phyloP scores from a whole-genome alignment of 768 basidiomycete genomes.

The Boletellus ananas region DNA sequence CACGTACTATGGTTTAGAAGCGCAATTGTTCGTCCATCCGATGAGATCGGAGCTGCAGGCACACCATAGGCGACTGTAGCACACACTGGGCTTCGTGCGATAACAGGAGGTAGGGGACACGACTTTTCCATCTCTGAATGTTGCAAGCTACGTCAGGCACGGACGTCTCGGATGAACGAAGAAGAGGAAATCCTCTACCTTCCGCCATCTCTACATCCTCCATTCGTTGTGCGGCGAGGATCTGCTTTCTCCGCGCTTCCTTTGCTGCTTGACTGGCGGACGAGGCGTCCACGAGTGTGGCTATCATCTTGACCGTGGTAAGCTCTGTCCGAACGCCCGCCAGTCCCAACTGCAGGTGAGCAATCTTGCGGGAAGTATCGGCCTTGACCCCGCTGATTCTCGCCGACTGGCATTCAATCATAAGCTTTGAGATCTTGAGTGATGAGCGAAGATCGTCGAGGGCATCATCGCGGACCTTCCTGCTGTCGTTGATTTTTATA shows the following conservation, averaged over 20 bases:
- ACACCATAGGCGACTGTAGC: neutral
- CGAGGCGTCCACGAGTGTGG: neutral
- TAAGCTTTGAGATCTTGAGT: neutral
- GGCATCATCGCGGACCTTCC: constrained; percentile 3
- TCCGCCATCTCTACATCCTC: neutral
- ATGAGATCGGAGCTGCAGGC: neutral
- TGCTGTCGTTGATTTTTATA: neutral
- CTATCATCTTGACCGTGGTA: constrained; percentile 2
- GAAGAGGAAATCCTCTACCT: constrained; percentile 1
- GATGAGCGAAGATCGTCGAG: constrained; percentile 6
- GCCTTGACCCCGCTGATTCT: constrained; percentile 12
- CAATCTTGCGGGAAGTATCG: constrained; percentile 15
- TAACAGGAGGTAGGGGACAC: neutral
- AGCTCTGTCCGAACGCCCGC: constrained; percentile 8
- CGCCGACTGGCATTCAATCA: constrained; percentile 15
- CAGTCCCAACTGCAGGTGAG: constrained; percentile 16
- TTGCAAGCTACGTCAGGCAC: neutral
- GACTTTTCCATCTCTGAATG: neutral
- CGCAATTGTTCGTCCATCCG: neutral
- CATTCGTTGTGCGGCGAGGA: neutral
- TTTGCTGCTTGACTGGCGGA: constrained; percentile 3
- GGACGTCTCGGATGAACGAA: neutral
- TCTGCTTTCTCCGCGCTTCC: neutral
- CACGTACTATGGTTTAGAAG: constrained; percentile 5
- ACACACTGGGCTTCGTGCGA: neutral